Conservation (phyloP, 2,329 filamentous ascomycete species). For the Diaporthe destruens region DNA sequence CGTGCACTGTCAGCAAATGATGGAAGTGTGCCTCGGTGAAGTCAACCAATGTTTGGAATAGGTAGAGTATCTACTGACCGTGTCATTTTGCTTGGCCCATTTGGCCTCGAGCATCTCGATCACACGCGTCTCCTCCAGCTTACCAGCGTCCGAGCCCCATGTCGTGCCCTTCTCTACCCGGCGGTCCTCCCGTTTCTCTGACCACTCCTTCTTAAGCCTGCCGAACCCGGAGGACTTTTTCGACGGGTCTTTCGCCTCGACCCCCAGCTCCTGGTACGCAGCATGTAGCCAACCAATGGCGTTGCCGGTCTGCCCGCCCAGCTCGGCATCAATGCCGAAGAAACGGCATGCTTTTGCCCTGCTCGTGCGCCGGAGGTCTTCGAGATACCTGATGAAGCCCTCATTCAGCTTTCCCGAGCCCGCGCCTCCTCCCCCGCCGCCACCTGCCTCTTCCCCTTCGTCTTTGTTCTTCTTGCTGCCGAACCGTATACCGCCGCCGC, state of each 20-base stretch:
- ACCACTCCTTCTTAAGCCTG: conserved; percentile 79
- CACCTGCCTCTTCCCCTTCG: conserved; percentile 43
- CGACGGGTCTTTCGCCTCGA: conserved; percentile 62
- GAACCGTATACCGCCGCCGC: conserved; percentile 3
- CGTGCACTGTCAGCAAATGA: conserved; percentile 8
- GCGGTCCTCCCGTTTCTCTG: conserved; percentile 82
- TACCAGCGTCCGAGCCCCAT: conserved; percentile 89
- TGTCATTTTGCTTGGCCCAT: conserved; percentile 95
- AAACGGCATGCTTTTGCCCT: conserved; percentile 91
- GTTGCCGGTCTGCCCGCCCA: conserved; percentile 83
- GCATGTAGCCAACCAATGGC: conserved; percentile 89
- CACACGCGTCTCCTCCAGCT: conserved; percentile 85
- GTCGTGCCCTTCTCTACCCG: conserved; percentile 78
- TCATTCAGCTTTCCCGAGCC: conserved; percentile 69
- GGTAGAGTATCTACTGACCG: conserved; percentile 66
- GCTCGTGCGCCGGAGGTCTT: conserved; percentile 80
- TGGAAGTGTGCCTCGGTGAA: not conserved
- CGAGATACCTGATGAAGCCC: conserved; percentile 78
- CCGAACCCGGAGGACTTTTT: conserved; percentile 70
- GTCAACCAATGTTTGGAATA: not conserved
- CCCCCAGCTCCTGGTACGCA: conserved; percentile 79
- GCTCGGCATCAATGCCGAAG: conserved; percentile 89
- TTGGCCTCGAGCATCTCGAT: conserved; percentile 89
- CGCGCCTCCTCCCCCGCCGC: conserved; percentile 43
- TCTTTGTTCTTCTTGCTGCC: conserved; percentile 28